These are phyloP conservation scores for Nitzschia putrida DNA, from an alignment of 108 stramenopile genomes.

Conservation along the genomic window DNA sequence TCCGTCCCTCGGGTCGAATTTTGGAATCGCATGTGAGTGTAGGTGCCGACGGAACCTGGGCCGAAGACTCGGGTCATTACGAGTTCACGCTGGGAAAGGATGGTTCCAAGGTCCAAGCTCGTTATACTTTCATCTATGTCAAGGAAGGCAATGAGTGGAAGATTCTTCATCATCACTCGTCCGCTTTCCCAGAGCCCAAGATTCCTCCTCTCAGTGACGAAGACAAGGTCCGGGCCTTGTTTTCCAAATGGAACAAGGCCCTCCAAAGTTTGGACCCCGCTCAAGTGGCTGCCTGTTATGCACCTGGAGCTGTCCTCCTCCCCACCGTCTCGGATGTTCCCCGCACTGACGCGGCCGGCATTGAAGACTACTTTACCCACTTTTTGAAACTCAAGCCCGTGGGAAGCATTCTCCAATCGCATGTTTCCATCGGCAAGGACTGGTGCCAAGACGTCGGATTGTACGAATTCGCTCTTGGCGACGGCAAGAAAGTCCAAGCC, in stretches of 20 bases:
- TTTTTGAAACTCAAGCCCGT: constrained; percentile 52
- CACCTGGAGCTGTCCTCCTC: constrained; percentile 42
- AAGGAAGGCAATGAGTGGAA: constrained; percentile 68
- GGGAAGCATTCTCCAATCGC: constrained; percentile 40
- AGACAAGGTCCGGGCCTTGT: constrained; percentile 30
- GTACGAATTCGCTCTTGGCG: constrained; percentile 40
- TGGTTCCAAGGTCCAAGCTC: constrained; percentile 52
- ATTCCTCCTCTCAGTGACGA: constrained; percentile 34
- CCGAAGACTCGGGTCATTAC: constrained; percentile 56
- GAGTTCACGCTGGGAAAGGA: constrained; percentile 57
- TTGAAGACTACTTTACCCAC: constrained; percentile 50
- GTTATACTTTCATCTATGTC: constrained; percentile 62
- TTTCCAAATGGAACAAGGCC: constrained; percentile 48
- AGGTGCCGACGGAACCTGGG: constrained; percentile 43
- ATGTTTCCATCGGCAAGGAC: constrained; percentile 19
- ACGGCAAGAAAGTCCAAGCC: constrained; percentile 28
- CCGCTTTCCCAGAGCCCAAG: constrained; percentile 56
- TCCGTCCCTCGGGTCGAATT: constrained; percentile 55
- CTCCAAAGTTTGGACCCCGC: constrained; percentile 47
- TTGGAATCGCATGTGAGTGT: constrained; percentile 37
- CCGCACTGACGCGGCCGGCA: constrained; percentile 36
- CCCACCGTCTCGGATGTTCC: constrained; percentile 46
- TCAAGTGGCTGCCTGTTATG: constrained; percentile 47
- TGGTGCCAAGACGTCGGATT: constrained; percentile 49
- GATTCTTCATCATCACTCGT: constrained; percentile 70